Conservation (phyloP, 2,329 filamentous ascomycete genomes). For the Arthrobotrys musiformis region DNA sequence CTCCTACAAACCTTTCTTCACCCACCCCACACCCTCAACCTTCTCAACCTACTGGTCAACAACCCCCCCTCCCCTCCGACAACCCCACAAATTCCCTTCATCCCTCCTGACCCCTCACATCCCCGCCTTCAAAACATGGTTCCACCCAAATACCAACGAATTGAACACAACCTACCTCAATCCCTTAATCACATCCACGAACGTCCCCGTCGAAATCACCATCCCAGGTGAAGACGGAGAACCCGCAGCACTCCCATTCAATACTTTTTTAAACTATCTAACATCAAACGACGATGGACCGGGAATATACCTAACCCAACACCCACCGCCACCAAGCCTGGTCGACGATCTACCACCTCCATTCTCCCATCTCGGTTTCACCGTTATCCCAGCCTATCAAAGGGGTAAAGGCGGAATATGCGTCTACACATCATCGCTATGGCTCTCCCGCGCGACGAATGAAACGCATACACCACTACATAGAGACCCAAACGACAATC, state of each 20-base stretch:
- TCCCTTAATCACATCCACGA: background rate
- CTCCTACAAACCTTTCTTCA: too few relatives aligned
- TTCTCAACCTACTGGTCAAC: conserved; percentile 17
- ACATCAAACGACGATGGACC: conserved; percentile 3
- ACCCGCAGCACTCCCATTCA: background rate
- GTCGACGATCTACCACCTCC: conserved; percentile 20
- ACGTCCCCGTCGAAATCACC: conserved; percentile 30
- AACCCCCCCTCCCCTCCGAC: background rate
- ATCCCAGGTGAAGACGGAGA: background rate
- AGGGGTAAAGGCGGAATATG: too few relatives aligned
- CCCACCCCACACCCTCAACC: conserved; percentile 5
- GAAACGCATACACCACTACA: conserved; percentile 82
- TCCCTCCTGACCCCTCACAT: conserved; percentile 2
- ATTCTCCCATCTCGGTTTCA: conserved; percentile 26
- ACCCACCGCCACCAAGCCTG: conserved; percentile 15
- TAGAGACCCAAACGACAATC: conserved; percentile 90
- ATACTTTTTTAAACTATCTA: conserved; percentile 19
- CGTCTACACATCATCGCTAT: conserved; percentile 37
- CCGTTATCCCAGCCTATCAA: too few relatives aligned
- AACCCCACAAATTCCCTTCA: conserved; percentile 21
- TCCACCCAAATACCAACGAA: conserved; percentile 5
- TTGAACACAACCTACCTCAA: conserved; percentile 30
- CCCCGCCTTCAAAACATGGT: conserved; percentile 40
- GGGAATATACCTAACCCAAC: conserved; percentile 27
- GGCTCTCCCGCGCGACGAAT: conserved; percentile 33